Percentiles rank a stretch among this genome's conserved stretches.
Conservation (phyloP, 768 basidiomycete genomes). For the Hygrocybe punicea region DNA sequence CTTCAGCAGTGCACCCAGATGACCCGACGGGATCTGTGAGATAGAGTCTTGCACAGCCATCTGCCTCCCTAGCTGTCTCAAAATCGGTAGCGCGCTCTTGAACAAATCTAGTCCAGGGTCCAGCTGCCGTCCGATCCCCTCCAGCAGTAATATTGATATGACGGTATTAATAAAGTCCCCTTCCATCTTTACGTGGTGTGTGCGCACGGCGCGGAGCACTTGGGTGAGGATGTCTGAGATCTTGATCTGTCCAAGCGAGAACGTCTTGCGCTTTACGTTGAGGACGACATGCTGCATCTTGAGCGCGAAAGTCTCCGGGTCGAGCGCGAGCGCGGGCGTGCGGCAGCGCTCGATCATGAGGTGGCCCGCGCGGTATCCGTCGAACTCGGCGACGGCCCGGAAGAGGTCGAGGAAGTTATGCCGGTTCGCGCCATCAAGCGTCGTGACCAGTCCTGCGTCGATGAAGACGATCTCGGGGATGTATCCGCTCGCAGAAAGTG, state of each 20-base stretch:
- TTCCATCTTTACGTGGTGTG: conserved; percentile 98
- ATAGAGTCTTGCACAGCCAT: conserved; percentile 71
- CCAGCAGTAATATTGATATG: conserved; percentile 86
- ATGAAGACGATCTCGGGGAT: conserved; percentile 94
- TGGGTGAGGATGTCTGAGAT: conserved; percentile 91
- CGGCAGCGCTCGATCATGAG: conserved; percentile 96
- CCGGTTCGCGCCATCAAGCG: conserved; percentile 76
- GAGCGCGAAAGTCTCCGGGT: conserved; percentile 92
- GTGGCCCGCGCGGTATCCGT: conserved; percentile 91
- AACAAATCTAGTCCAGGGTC: conserved; percentile 93
- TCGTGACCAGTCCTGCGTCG: conserved; percentile 92
- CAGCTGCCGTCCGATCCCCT: conserved; percentile 92
- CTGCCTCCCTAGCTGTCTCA: conserved; percentile 86
- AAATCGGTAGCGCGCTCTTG: conserved; percentile 90
- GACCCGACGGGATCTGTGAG: conserved; percentile 59
- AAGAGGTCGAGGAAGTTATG: conserved; percentile 96
- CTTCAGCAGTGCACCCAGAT: conserved; percentile 86
- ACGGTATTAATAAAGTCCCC: conserved; percentile 99
- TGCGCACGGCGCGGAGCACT: conserved; percentile 79
- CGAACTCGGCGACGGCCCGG: conserved; percentile 92
- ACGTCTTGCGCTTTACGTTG: conserved; percentile 92
- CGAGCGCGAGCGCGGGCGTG: conserved; percentile 83
- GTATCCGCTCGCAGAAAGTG: conserved; percentile 67
- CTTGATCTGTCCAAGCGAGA: conserved; percentile 94
- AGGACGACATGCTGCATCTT: conserved; percentile 97